Evolutionary conservation across 1,284 basidiomycete species (phyloP), one percentile per base, ranked within the genome.

Genomic region (Waitea zeae): DNA sequence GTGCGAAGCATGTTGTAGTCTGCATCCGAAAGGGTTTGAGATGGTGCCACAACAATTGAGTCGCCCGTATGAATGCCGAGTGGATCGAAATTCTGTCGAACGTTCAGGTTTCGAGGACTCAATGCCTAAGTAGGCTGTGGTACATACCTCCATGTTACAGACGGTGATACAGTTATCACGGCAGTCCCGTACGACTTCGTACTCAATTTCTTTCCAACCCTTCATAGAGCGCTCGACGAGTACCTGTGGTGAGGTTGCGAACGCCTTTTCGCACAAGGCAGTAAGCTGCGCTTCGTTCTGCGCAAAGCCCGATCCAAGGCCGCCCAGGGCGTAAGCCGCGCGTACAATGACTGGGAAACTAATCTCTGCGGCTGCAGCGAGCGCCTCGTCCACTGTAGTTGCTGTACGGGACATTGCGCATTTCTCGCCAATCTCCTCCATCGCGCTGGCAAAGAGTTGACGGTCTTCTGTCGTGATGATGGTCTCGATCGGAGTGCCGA

Each of bases 141-240:
- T 11, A 57, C 76, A 40, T 38, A 87, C 89, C 83, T 97, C 92
- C 93, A 98, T 97, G 63, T 98, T 98, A 60, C 95, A 98, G 42
- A 97, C 92, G 1, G 90, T 96, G 59, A 97, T 97, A 52, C 92
- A 96, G 56, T 95, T 95, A 57, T 97, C 83, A 45, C 86, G 69
- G 59, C 89, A 95, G 58, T 98, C 93, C 39, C 93, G 71, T n/a
- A 97, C 93, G 35, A 98, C 93, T 56, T 98, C 93, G 49, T 98
- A 98, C 61, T 98, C 93, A 46, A 97, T 89, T 63, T 98, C 93
- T 61, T 98, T 97, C 90, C 90, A 97, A 11, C 93, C 93, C 61
- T 97, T 96, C 92, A 98, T 97, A 51, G 86, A 90, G 67, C 79
- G 93, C 65, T 98, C 93, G 17, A 98, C 88, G 17, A 98, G 66